Percentiles rank a stretch among this genome's conserved stretches.
These are phyloP conservation scores for Herpotrichia juniperi DNA, from an alignment of 2,329 filamentous ascomycete species.

Conservation along the genomic window DNA sequence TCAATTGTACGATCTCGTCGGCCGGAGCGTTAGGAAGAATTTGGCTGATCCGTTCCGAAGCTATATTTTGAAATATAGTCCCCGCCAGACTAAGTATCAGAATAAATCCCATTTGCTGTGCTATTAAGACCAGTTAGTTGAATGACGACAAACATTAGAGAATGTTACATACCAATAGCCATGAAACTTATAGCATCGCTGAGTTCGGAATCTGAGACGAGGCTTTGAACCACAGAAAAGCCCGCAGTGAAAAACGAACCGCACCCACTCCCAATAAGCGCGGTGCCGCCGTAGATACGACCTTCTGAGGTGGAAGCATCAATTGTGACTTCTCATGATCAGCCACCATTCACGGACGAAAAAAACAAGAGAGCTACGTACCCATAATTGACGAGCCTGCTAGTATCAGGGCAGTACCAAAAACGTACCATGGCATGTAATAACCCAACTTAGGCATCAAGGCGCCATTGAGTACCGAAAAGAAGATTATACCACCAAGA, in stretches of 20 bases:
- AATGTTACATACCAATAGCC: too few species aligned
- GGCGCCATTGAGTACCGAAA: background rate
- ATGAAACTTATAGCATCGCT: too few species aligned
- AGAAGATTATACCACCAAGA: background rate
- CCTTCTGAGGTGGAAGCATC: conserved; percentile 4
- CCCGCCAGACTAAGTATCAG: too few species aligned
- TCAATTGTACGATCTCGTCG: too few species aligned
- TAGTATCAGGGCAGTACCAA: conserved; percentile 6
- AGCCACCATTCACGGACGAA: too few species aligned
- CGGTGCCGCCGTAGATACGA: conserved; percentile 17
- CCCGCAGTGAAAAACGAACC: conserved; percentile 4
- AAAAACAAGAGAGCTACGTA: background rate
- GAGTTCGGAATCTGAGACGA: background rate
- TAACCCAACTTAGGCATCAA: conserved; percentile 2
- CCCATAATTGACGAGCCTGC: conserved; percentile 9
- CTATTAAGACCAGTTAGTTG: too few species aligned
- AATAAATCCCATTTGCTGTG: too few species aligned
- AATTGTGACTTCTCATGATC: background rate
- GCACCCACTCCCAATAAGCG: conserved; percentile 11
- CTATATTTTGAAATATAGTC: too few species aligned
- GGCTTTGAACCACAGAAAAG: conserved; percentile 2
- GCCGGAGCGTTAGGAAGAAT: too few species aligned
- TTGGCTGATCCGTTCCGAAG: too few species aligned
- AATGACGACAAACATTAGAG: too few species aligned
- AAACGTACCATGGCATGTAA: conserved; percentile 12